Percentiles rank a stretch among this genome's conserved stretches.
phyloP scores from a whole-genome alignment of 2,329 filamentous ascomycete genomes.

The Penicillium sp. region DNA sequence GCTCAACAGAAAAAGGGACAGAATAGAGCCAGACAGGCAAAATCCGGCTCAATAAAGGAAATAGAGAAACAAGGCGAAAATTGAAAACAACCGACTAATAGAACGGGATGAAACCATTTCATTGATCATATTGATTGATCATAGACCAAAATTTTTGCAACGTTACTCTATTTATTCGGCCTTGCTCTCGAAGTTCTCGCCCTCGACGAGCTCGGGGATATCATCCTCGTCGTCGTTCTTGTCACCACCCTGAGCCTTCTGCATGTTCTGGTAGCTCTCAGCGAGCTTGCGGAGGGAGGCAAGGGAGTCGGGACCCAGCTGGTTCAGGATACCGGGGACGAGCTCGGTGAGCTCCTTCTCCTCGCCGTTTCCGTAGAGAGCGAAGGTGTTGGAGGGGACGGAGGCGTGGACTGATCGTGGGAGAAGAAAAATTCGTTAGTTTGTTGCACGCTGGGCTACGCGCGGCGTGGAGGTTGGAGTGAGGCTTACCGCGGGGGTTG shows the following conservation, averaged over 20 bases:
- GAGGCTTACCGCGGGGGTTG: conserved; percentile 83
- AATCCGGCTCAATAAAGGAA: neutral
- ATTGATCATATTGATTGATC: conserved; percentile 16
- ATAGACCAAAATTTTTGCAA: conserved; percentile 18
- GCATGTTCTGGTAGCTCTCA: conserved; percentile 99
- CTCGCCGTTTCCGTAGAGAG: conserved; percentile 97
- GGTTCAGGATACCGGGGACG: conserved; percentile 98
- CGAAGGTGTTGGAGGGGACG: conserved; percentile 97
- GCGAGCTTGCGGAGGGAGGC: conserved; percentile 97
- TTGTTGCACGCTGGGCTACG: neutral
- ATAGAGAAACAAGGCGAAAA: neutral
- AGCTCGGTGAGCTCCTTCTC: conserved; percentile 99
- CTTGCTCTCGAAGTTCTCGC: conserved; percentile 98
- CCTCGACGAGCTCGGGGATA: conserved; percentile 94
- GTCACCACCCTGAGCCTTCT: conserved; percentile 82
- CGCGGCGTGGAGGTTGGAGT: neutral
- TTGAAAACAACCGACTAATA: neutral
- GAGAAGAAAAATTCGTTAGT: neutral
- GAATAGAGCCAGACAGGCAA: neutral
- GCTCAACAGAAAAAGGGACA: neutral
- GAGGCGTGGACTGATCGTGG: conserved; percentile 85
- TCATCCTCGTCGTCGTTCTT: conserved; percentile 78
- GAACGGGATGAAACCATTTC: conserved; percentile 23
- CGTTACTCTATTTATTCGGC: conserved; percentile 67
- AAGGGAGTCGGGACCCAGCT: conserved; percentile 96